Evolutionary conservation across 768 basidiomycete species (phyloP).

Genomic region (Suillus luteus): DNA sequence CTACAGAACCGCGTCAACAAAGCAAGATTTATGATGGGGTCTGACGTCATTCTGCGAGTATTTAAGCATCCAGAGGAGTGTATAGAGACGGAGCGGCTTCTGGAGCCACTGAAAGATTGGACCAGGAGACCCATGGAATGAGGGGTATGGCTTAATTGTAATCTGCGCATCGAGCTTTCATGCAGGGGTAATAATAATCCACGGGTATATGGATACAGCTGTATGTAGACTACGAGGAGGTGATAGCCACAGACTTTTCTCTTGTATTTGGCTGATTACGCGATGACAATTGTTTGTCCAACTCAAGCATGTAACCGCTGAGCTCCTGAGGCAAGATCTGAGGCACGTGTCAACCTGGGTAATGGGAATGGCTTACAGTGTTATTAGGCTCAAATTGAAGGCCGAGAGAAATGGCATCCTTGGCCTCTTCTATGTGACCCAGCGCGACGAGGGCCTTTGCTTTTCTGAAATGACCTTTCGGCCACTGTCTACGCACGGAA

Average conservation of each 20-base stretch:
- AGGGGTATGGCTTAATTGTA: background rate
- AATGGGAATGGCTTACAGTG: slow-evolving; percentile 38
- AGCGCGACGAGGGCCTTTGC: slow-evolving; percentile 86
- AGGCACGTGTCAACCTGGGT: slow-evolving; percentile 3
- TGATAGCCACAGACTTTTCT: background rate
- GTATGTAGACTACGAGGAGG: background rate
- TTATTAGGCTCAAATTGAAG: slow-evolving; percentile 81
- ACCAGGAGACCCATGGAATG: background rate
- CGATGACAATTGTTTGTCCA: slow-evolving; percentile 26
- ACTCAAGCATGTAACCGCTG: slow-evolving; percentile 35
- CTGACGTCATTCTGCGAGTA: slow-evolving; percentile 57
- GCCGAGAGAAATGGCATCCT: slow-evolving; percentile 80
- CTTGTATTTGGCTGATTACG: slow-evolving; percentile 10
- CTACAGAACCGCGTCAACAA: slow-evolving; percentile 66
- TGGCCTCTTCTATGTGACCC: slow-evolving; percentile 68
- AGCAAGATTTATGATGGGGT: slow-evolving; percentile 61
- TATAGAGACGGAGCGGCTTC: slow-evolving; percentile 54
- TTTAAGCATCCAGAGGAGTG: slow-evolving; percentile 74
- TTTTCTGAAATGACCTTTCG: slow-evolving; percentile 95
- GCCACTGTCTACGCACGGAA: slow-evolving; percentile 81
- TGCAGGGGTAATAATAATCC: background rate
- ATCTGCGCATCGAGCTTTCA: background rate
- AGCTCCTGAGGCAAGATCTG: slow-evolving; percentile 28
- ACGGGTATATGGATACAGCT: slow-evolving; percentile 5
- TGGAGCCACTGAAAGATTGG: slow-evolving; percentile 23